These are phyloP conservation scores for Corynespora cassiicola DNA, from an alignment of 2,329 filamentous ascomycete species.

Conservation along the genomic window DNA sequence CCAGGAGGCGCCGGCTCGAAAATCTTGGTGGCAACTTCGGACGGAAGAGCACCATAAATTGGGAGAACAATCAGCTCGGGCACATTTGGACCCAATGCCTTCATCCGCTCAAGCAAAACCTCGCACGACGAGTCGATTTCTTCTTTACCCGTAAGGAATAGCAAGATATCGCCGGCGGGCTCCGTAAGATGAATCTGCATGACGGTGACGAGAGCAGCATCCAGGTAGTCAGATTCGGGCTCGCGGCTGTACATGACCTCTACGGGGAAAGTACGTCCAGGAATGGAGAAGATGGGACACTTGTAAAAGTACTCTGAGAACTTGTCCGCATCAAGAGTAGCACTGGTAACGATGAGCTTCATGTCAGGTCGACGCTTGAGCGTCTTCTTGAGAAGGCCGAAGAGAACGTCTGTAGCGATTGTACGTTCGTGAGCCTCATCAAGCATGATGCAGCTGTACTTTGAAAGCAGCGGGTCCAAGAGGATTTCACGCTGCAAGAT, in stretches of 20 bases:
- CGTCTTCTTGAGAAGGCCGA: slow-evolving; percentile 94
- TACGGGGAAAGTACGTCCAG: slow-evolving; percentile 92
- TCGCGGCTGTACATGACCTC: slow-evolving; percentile 95
- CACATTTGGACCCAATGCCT: slow-evolving; percentile 86
- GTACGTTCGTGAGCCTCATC: slow-evolving; percentile 99
- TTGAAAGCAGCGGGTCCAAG: slow-evolving; percentile 88
- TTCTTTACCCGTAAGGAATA: slow-evolving; percentile 96
- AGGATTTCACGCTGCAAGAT: slow-evolving; percentile 97
- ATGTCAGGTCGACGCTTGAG: slow-evolving; percentile 81
- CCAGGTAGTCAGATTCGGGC: slow-evolving; percentile 93
- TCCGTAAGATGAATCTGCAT: slow-evolving; percentile 98
- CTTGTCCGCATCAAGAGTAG: slow-evolving; percentile 95
- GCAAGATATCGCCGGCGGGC: slow-evolving; percentile 88
- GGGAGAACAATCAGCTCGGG: slow-evolving; percentile 92
- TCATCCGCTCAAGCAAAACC: slow-evolving; percentile 94
- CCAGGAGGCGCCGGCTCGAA: slow-evolving; percentile 92
- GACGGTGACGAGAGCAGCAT: slow-evolving; percentile 91
- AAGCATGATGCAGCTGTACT: slow-evolving; percentile 97
- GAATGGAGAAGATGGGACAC: slow-evolving; percentile 96
- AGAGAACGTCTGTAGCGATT: slow-evolving; percentile 94
- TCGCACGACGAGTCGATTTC: slow-evolving; percentile 97
- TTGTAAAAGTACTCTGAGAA: slow-evolving; percentile 96
- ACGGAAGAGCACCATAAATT: slow-evolving; percentile 93
- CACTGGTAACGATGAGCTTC: slow-evolving; percentile 99
- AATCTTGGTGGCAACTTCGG: slow-evolving; percentile 91